These are phyloP conservation scores for Dictyophora rubrovolvata DNA, from an alignment of 768 basidiomycete genomes.

Conservation along the genomic window DNA sequence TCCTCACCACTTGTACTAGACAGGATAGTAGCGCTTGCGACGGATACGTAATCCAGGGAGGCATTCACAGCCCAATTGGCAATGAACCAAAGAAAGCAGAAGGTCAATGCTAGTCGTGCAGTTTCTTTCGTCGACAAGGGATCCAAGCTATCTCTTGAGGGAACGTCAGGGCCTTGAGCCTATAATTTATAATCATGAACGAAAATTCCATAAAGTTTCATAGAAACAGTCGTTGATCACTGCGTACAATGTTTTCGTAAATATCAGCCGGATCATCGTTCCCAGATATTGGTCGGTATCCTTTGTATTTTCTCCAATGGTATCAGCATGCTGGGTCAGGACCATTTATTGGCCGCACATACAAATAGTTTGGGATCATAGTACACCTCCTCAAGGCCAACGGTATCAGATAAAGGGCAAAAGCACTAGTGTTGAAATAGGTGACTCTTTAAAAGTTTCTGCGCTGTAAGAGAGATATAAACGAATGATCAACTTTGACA, in stretches of 20 bases:
- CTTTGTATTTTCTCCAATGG: no score
- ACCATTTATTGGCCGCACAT: not conserved
- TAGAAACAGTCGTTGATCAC: no score
- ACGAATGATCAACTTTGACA: constrained; percentile 4
- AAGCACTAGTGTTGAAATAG: constrained; percentile 87
- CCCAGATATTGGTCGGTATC: no score
- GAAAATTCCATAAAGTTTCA: no score
- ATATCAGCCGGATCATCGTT: no score
- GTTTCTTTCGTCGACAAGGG: constrained; percentile 63
- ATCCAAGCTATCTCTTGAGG: constrained; percentile 13
- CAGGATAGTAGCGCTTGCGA: constrained; percentile 87
- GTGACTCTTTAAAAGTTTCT: constrained; percentile 47
- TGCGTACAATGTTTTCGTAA: no score
- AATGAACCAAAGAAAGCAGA: constrained; percentile 86
- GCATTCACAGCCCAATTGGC: constrained; percentile 91
- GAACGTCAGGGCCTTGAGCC: no score
- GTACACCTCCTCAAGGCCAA: constrained; percentile 27
- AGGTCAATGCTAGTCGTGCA: constrained; percentile 61
- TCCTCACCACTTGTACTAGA: constrained; percentile 75
- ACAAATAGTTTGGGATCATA: not conserved
- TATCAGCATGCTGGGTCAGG: no score
- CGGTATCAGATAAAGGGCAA: constrained; percentile 72
- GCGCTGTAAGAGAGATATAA: not conserved
- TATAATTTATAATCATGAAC: no score
- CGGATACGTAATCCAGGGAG: constrained; percentile 76